These are phyloP conservation scores for Xylaria sp. DNA, from an alignment of 2,329 filamentous ascomycete genomes.

Conservation along the genomic window DNA sequence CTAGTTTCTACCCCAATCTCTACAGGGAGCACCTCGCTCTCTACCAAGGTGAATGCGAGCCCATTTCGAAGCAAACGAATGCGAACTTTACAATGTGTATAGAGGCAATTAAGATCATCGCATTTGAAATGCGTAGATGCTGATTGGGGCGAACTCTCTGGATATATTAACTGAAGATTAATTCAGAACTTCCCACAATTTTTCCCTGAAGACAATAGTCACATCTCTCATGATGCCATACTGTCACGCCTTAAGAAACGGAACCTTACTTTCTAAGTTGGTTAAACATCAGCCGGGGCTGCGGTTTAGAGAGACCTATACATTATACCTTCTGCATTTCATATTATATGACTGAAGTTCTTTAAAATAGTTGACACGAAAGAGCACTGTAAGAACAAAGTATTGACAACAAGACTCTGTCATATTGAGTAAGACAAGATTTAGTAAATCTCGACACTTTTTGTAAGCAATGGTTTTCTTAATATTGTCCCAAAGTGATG, in stretches of 20 bases:
- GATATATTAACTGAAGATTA: no score
- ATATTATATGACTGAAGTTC: background rate
- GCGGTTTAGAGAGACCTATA: background rate
- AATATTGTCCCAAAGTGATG: no score
- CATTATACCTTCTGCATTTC: background rate
- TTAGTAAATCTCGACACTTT: no score
- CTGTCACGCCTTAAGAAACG: no score
- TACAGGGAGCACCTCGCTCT: background rate
- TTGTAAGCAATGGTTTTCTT: no score
- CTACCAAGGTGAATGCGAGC: background rate
- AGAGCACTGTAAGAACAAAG: background rate
- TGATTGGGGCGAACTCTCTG: constrained; percentile 5
- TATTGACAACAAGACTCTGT: background rate
- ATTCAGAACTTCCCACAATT: no score
- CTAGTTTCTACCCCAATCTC: constrained; percentile 7
- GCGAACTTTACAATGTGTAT: constrained; percentile 9
- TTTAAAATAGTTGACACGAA: background rate
- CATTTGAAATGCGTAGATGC: background rate
- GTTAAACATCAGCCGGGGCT: background rate
- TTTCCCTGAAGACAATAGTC: background rate
- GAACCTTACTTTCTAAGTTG: background rate
- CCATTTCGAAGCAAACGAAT: constrained; percentile 11
- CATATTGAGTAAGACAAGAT: no score
- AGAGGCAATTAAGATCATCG: background rate
- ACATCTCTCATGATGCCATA: background rate